Conservation (phyloP, 805 yeast species). For the Starmera caribaea region DNA sequence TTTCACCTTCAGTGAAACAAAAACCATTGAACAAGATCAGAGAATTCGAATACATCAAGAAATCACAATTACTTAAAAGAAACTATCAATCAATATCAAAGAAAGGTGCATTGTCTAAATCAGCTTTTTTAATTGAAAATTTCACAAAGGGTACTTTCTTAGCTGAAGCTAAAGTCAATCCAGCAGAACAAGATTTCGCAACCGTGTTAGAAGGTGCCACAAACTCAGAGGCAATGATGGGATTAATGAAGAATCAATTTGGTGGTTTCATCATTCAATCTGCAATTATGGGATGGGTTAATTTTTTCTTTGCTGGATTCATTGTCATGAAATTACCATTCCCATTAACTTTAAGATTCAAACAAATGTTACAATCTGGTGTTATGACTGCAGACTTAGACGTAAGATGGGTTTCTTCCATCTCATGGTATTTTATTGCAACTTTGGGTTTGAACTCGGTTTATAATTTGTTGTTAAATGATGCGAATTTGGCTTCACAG, state of each 20-base stretch:
- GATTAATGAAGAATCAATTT: slow-evolving; percentile 71
- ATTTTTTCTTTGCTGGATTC: slow-evolving; percentile 86
- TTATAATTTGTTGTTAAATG: slow-evolving; percentile 58
- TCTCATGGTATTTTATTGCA: slow-evolving; percentile 93
- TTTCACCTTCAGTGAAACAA: slow-evolving; percentile 46
- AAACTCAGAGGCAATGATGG: slow-evolving; percentile 38
- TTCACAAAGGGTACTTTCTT: slow-evolving; percentile 23
- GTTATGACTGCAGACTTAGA: slow-evolving; percentile 77
- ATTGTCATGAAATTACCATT: slow-evolving; percentile 84
- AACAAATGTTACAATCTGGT: slow-evolving; percentile 86
- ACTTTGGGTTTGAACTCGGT: slow-evolving; percentile 77
- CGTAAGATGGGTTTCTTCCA: slow-evolving; percentile 85
- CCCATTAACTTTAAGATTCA: slow-evolving; percentile 82
- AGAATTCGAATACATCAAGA: slow-evolving; percentile 55
- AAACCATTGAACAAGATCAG: slow-evolving; percentile 40
- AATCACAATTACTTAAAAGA: slow-evolving; percentile 46
- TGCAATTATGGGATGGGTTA: slow-evolving; percentile 92
- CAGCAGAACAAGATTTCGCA: slow-evolving; percentile 46
- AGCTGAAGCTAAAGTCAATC: slow-evolving; percentile 22
- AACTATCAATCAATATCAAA: slow-evolving; percentile 44
- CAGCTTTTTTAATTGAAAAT: slow-evolving; percentile 43
- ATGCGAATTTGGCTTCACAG: slow-evolving; percentile 33
- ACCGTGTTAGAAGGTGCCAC: slow-evolving; percentile 66
- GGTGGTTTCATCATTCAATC: slow-evolving; percentile 89
- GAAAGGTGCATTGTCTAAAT: slow-evolving; percentile 45